Evolutionary conservation across 2,329 filamentous ascomycete species (phyloP), one percentile per base, ranked within the genome.

Genomic region (Curvularia lunata): DNA sequence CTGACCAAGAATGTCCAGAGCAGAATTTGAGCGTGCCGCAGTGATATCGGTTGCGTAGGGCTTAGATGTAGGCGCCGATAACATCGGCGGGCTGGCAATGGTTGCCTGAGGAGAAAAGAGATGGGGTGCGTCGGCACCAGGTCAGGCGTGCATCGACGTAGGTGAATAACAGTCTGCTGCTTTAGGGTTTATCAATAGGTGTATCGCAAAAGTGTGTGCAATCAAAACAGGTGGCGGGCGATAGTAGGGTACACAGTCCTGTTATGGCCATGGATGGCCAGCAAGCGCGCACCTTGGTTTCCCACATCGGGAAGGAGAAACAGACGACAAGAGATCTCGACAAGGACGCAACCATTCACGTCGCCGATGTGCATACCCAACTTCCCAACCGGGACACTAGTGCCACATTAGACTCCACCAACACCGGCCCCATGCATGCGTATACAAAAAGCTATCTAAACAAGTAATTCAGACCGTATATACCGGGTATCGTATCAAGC

Each of bases 341-440:
- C 50, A 51, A 54, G 56, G 61, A 49, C 67, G 55, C 54, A 43
- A 55, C 69, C 68, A 70, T 48, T 67, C 51, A 65, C 54, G 54
- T 55, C 54, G 58, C 53, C 49, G 52, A 56, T 41, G 52, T 27
- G 42, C 57, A 60, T 51, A 62, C 54, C 56, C 60, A 67, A 59
- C 61, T 68, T 60, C 65, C 61, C 62, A 62, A 61, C 52, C 46
- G 28, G 55, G 62, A 62, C 57, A 57, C 52, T 63, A 67, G 59
- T 45, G 51, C 58, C 62, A 59, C 53, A 55, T 54, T 49, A 62
- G 56, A 54, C 38, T 53, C 56, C 65, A 51, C 57, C 19, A 70
- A 72, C 72, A 59, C 72, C 72, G 55, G 12, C 60, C 54, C 59
- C 61, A 75, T 75, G 68, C 70, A 63, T 49, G 21, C 54, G 52